Base-by-base conservation (phyloP, 1,284 basidiomycete species). In the Sanghuangporus sanghuang region DNA sequence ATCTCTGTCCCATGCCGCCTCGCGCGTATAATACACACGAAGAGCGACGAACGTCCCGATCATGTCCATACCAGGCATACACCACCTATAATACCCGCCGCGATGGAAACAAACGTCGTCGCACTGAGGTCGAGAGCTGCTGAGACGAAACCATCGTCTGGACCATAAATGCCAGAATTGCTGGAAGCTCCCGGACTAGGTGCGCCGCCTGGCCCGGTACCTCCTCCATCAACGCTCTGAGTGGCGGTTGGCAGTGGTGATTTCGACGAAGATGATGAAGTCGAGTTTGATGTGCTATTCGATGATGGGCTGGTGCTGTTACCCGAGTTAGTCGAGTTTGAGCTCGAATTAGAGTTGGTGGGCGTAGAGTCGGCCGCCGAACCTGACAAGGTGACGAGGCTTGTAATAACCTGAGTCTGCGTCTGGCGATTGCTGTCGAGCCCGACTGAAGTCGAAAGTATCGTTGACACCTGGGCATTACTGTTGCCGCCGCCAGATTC, bases 81-180 rank as follows among this genome's bases (percentile, higher is more conserved):
- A 6, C 65, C 65, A 18, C 57, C 62, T 18, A 57, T 57, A 3
- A 61, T 23, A 6, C 61, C 62, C 12, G 57, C 52, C 23, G 38
- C 57, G 35, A 60, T 11, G 8, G 59, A 35, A 4, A 66, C 35
- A 32, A 46, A 9, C n/a, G 49, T 53, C 35, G 52, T 64, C n/a
- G 50, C 63, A 18, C 57, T 56, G 44, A 86, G 74, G 2, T 77
- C 73, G 3, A 75, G 67, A 11, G 83, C 87, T n/a, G 77, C 81
- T 18, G 86, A 80, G 65, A 83, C 85, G 73, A 84, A 89, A 61
- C 77, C 71, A 67, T 90, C 88, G 58, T 78, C 76, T 46, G 89
- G 89, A 32, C 89, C 88, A 66, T 79, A 85, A 38, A 80, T 63
- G 12, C 74, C 75, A 16, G 70, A 75, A 2, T 74, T 67, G 32